Base-by-base conservation (phyloP, 306 rosid genomes). In the Potentilla sterilis region DNA sequence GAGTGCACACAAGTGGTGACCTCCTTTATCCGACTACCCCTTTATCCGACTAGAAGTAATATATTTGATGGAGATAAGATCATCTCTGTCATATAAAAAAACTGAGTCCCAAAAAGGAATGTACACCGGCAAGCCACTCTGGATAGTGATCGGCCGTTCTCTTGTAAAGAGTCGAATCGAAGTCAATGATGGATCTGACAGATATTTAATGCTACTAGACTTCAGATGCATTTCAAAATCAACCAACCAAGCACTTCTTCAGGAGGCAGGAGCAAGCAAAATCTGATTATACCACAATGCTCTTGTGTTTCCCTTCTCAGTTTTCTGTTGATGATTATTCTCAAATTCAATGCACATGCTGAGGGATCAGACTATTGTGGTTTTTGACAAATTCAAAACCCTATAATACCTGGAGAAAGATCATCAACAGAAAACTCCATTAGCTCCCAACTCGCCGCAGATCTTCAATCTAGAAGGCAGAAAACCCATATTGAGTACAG, bases 141-240 rank as follows among this genome's bases (percentile, higher is more conserved):
- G 74, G 70, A 52, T 19, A 65, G 65, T 38, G 59, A 41, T 74
- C 87, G 96, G 91, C 37, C 11, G 0, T 49, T 34, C 18, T 1
- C 40, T 55, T n/a, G 64, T 14, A 71, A 14, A 51, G 37, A 59
- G 28, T 70, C 0, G 32, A 70, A 69, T 70, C 0, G 32, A 70
- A 69, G 62, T 18, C 51, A 35, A 34, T 46, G 74, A 4, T 34
- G 46, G 55, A 46, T 47, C 6, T 15, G 24, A 69, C 4, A 32
- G 59, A 14, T 44, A 46, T 7, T 54, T 46, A 40, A 12, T 15
- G 42, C 38, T 42, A 44, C 6, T 47, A 28, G 40, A 9, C 73
- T 69, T 24, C 4, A 15, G 12, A 21, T 54, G 32, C 13, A 0
- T 51, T 55, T 55, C 61, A 52, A 12, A 21, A 54, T 54, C 61